Conservation (phyloP, 2,329 filamentous ascomycete genomes). For the Colletotrichum lini region DNA sequence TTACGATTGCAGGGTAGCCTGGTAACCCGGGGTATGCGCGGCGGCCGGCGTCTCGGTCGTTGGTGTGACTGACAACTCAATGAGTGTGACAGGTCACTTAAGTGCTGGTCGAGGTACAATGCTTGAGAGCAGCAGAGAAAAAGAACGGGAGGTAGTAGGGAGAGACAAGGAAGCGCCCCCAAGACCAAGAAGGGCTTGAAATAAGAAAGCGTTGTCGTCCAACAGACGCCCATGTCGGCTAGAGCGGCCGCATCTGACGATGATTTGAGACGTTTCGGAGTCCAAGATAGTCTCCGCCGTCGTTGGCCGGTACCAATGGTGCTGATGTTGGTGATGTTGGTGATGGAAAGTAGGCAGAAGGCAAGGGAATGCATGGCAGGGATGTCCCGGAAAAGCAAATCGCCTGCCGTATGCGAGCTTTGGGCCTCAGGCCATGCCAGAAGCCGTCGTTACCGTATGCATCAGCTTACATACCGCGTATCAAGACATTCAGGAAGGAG, state of each 20-base stretch:
- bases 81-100: slow-evolving; percentile 29
- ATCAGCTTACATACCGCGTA: neutral
- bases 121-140: neutral
- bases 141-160: no score
- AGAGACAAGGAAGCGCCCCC: neutral
- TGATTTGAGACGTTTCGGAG: neutral
- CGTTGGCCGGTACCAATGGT: neutral
- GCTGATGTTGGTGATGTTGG: neutral
- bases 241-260: slow-evolving; percentile 10
- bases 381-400: neutral
- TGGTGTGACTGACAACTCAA: slow-evolving; percentile 18
- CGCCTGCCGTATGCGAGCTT: slow-evolving; percentile 9
- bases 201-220: neutral
- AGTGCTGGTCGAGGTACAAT: neutral
- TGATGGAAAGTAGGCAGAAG: neutral
- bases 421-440: neutral
- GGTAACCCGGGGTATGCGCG: neutral
- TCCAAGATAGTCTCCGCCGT: neutral
- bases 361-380: neutral
- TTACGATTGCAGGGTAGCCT: neutral
- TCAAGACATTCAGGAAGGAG: neutral
- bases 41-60: neutral
- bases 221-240: neutral
- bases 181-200: neutral
- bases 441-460: neutral